Evolutionary conservation across 163 green algal genomes (phyloP).

Genomic region (Scenedesmus sp.): DNA sequence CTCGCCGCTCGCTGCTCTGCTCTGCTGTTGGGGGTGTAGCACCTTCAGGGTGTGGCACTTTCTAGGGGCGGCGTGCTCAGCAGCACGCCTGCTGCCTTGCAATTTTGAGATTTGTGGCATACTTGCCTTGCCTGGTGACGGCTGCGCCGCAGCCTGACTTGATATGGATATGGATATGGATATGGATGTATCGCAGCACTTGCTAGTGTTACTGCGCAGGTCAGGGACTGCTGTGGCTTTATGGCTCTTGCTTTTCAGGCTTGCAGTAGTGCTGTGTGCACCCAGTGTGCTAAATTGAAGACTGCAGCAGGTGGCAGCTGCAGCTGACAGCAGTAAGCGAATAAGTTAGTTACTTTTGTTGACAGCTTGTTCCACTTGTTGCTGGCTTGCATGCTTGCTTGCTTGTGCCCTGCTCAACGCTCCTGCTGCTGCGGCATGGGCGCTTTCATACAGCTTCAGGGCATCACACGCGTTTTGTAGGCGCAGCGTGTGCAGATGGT

Average conservation of each 20-base stretch:
- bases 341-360: too few relatives aligned
- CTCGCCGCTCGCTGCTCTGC: too few relatives aligned
- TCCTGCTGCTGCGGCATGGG: not conserved
- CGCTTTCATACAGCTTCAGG: not conserved
- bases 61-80: not conserved
- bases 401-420: not conserved
- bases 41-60: too few relatives aligned
- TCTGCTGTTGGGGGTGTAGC: too few relatives aligned
- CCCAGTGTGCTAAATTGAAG: too few relatives aligned
- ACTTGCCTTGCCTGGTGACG: not conserved
- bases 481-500: not conserved
- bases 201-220: not conserved
- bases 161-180: too few relatives aligned
- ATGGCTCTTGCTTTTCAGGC: not conserved
- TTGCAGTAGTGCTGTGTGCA: not conserved
- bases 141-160: not conserved
- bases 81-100: not conserved
- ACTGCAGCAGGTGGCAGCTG: not conserved
- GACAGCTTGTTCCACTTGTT: too few relatives aligned
- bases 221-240: not conserved
- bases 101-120: not conserved
- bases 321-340: too few relatives aligned
- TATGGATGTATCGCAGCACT: too few relatives aligned
- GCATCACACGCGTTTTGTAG: not conserved
- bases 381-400: not conserved